phyloP scores from a whole-genome alignment of 2,329 filamentous ascomycete species.

The Canariomyces notabilis region DNA sequence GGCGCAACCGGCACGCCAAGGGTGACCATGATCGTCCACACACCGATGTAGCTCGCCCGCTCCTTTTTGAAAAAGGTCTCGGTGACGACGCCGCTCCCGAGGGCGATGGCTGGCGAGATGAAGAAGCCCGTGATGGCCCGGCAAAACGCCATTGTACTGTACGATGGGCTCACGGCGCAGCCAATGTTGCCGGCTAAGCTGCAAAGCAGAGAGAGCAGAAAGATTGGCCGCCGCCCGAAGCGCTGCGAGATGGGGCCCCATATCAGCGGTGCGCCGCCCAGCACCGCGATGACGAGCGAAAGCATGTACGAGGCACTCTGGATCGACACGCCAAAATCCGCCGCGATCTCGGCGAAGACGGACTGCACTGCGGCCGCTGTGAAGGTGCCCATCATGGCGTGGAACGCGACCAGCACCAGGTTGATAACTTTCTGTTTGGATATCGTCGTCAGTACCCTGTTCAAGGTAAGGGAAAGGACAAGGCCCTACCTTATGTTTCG shows the following conservation, averaged over 20 bases:
- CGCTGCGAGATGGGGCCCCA: slow-evolving; percentile 52
- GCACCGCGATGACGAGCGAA: slow-evolving; percentile 49
- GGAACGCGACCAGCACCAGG: slow-evolving; percentile 50
- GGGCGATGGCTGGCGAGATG: slow-evolving; percentile 46
- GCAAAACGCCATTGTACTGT: slow-evolving; percentile 45
- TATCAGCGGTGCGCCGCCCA: slow-evolving; percentile 49
- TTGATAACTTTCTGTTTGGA: slow-evolving; percentile 48
- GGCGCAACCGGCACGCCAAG: slow-evolving; percentile 29
- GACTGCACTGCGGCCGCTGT: slow-evolving; percentile 50
- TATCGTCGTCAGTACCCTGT: slow-evolving; percentile 8
- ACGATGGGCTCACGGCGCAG: slow-evolving; percentile 45
- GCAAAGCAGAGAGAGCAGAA: slow-evolving; percentile 45
- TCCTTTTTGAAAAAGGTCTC: slow-evolving; percentile 55
- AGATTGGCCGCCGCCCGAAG: slow-evolving; percentile 51
- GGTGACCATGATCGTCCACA: slow-evolving; percentile 44
- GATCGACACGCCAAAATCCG: slow-evolving; percentile 44
- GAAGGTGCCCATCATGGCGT: slow-evolving; percentile 54
- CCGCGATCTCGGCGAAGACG: slow-evolving; percentile 48
- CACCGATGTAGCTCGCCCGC: slow-evolving; percentile 49
- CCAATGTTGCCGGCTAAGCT: slow-evolving; percentile 48
- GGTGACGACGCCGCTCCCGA: slow-evolving; percentile 53
- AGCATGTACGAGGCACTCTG: slow-evolving; percentile 49
- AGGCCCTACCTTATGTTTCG: slow-evolving; percentile 41
- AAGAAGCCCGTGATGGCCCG: slow-evolving; percentile 51
- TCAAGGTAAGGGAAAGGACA: no score